Base-by-base conservation (phyloP, 2,329 filamentous ascomycete genomes). In the Beauveria rudraprayagi region DNA sequence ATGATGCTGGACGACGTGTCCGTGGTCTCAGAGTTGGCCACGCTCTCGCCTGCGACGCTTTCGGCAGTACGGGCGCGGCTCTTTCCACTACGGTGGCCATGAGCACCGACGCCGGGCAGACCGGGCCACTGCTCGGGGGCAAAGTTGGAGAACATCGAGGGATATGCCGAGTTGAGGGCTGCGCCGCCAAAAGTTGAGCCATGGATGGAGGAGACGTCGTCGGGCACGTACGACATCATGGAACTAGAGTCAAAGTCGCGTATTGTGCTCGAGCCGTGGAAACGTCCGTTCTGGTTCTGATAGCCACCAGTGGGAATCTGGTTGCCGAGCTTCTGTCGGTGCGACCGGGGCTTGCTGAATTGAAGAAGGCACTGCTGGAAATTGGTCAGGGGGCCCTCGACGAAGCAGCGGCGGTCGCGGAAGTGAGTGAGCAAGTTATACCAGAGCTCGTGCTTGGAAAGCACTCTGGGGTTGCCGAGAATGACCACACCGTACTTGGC, bases 391-490 rank as follows among this genome's bases (percentile, higher is more conserved):
- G 94, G 93, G 0, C 94, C 94, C 73, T 99, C 94, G 6, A 99
- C 94, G 14, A 99, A 84, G 72, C 93, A 97, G 69, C 96, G 95
- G 68, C 87, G 87, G 72, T 97, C 92, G 79, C 97, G 97, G 83
- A 97, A 99, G 74, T 99, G 94, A 44, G 93, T 83, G 41, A 99
- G 81, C 28, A 99, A 84, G 70, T 92, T 92, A 73, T 99, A 94
- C 94, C 94, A 99, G 44, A 99, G 81, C 64, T 96, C 94, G 72
- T 99, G 94, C 80, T 99, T 99, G 46, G 92, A 94, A 48, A 99
- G 79, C 43, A 99, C 92, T 77, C 97, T 97, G 37, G 94, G 94
- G 70, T 99, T 99, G 65, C 94, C 94, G 9, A 99, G 86, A 70
- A 99, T 97, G 63, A 97, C 94, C 37, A 97, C 80, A 62, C 94